A percentile compares a stretch with the other conserved stretches of the same genome.
Evolutionary conservation across 306 rosid genomes (phyloP).

Genomic region (Quillaja saponaria): DNA sequence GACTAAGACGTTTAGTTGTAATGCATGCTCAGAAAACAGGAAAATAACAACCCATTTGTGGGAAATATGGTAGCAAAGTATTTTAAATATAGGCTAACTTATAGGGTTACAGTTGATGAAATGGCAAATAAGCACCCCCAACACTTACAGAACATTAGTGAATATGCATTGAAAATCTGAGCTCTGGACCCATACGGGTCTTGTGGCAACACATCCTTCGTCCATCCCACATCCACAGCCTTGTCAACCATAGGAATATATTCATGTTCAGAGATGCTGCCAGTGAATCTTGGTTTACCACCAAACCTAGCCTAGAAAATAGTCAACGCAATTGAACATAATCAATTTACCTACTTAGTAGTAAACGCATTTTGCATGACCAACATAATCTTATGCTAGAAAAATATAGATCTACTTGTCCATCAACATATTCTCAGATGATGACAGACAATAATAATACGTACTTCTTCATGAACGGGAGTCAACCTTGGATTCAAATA

Average conservation of each 20-base stretch:
- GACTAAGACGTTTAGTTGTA: too few relatives aligned
- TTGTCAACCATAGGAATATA: slow-evolving; percentile 85
- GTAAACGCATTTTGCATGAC: too few relatives aligned
- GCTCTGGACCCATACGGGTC: slow-evolving; percentile 49
- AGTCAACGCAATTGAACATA: slow-evolving; percentile 26
- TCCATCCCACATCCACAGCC: slow-evolving; percentile 68
- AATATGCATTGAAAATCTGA: slow-evolving; percentile 35
- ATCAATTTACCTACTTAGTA: too few relatives aligned
- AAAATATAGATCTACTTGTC: background rate
- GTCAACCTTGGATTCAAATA: slow-evolving; percentile 63
- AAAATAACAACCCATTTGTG: too few relatives aligned
- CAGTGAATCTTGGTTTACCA: slow-evolving; percentile 37
- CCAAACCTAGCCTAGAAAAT: slow-evolving; percentile 62
- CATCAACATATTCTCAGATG: background rate
- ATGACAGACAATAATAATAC: slow-evolving; percentile 30
- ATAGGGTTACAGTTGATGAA: slow-evolving; percentile 11
- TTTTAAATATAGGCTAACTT: background rate
- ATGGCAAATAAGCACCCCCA: slow-evolving; percentile 25
- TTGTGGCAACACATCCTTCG: slow-evolving; percentile 38
- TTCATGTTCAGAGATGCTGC: slow-evolving; percentile 56
- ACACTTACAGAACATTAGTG: slow-evolving; percentile 1
- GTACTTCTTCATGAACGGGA: slow-evolving; percentile 85
- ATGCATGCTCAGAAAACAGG: too few relatives aligned
- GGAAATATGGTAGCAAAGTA: background rate
- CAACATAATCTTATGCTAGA: too few relatives aligned